Base-by-base conservation (phyloP, 495 filamentous ascomycete genomes). In the Podospora conica region DNA sequence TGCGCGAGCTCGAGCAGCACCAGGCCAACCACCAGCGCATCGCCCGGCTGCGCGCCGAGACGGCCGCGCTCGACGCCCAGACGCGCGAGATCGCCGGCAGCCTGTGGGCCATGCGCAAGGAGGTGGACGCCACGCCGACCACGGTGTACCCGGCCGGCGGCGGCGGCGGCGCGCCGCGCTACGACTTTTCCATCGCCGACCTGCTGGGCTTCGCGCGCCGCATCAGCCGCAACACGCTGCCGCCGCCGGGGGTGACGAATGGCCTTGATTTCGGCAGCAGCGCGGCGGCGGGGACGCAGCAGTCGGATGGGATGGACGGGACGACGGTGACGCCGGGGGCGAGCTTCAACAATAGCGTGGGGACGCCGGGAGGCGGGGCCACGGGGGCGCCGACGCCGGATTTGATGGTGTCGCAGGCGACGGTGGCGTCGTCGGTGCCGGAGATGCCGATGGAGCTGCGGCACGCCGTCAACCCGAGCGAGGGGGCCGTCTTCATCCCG, bases 141-240 rank as follows among this genome's bases (percentile, higher is more conserved):
- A 88, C 85, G 1, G 71, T 70, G 15, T 81, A 84, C 69, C 78
- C 85, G 2, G 64, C 72, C 28, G 69, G 69, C 55, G 72, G 72
- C 24, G 69, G n/a, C n/a, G n/a, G n/a, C n/a, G n/a, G n/a, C n/a
- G n/a, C n/a, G n/a, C n/a, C 73, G 1, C 73, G 70, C 68, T 74
- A 79, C 68, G 67, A 79, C 18, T 84, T 93, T 60, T 80, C 83
- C 12, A 88, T 87, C 63, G 79, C 80, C 56, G 88, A 92, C 61
- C 83, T 94, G 1, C 84, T 94, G 9, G 76, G 77, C 55, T 92
- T 89, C 70, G 91, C 91, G 9, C 84, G 86, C n/a, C 83, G 84
- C 67, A 92, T 93, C 66, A 86, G 84, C 63, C 86, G 84, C 72
- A 91, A 85, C 67, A 92, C 91, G 0, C 78, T 88, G 9, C 91